A percentile compares a stretch with the other conserved stretches of the same genome.
These are phyloP conservation scores for Candida xyloterini DNA, from an alignment of 805 yeast genomes.

Conservation along the genomic window DNA sequence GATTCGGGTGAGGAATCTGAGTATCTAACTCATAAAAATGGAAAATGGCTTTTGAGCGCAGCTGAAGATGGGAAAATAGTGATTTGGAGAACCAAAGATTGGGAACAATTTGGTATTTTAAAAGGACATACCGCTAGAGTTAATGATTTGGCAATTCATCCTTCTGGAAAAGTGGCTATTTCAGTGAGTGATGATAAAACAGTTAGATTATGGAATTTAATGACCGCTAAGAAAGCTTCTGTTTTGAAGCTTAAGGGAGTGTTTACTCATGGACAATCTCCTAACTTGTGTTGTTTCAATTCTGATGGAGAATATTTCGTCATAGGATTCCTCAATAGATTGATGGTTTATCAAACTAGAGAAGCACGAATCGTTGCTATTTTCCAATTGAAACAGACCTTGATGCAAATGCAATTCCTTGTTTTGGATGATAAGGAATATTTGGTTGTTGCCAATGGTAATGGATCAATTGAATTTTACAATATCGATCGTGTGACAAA, in stretches of 20 bases:
- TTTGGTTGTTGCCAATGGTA: conserved; percentile 62
- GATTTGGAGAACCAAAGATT: conserved; percentile 94
- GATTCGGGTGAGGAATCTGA: conserved; percentile 37
- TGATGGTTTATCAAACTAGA: conserved; percentile 63
- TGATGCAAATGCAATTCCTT: conserved; percentile 66
- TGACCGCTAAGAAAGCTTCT: conserved; percentile 95
- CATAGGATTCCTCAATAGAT: conserved; percentile 67
- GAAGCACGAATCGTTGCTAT: conserved; percentile 57
- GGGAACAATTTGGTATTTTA: conserved; percentile 87
- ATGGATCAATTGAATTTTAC: conserved; percentile 67
- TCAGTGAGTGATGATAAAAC: conserved; percentile 85
- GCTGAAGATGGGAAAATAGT: conserved; percentile 88
- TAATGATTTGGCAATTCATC: conserved; percentile 85
- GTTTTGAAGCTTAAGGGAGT: conserved; percentile 66
- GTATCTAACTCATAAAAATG: conserved; percentile 40
- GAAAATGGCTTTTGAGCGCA: conserved; percentile 88
- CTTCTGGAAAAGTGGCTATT: conserved; percentile 84
- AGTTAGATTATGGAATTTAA: conserved; percentile 87
- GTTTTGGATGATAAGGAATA: conserved; percentile 49
- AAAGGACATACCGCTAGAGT: conserved; percentile 87
- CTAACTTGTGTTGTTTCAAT: conserved; percentile 26
- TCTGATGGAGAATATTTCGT: conserved; percentile 71
- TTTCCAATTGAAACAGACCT: conserved; percentile 46
- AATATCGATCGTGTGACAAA: conserved; percentile 27
- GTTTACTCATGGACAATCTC: conserved; percentile 58